Conservation (phyloP, 306 rosid species). For the Mimosa pudica region DNA sequence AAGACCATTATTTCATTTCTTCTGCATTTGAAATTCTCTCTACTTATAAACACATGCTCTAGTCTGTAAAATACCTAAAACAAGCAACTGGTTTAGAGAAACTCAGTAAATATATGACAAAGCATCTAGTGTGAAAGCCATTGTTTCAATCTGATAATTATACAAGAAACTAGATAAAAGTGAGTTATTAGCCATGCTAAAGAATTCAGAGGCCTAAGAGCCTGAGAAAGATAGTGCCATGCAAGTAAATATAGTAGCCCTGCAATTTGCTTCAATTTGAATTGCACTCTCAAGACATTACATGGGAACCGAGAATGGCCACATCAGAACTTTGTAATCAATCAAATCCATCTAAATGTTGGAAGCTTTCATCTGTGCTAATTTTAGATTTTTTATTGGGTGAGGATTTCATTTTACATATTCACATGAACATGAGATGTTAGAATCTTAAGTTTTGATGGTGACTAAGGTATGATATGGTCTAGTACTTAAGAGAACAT, state of each 20-base stretch:
- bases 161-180: slow-evolving; percentile 5
- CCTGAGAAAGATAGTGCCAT: not conserved
- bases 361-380: not conserved
- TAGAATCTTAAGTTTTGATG: too few relatives aligned
- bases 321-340: slow-evolving; percentile 7
- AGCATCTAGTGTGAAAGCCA: slow-evolving; percentile 14
- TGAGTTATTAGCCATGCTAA: slow-evolving; percentile 5
- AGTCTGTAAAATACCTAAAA: not conserved
- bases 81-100: not conserved
- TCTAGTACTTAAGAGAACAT: too few relatives aligned
- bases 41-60: not conserved
- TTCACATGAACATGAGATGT: not conserved
- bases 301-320: slow-evolving; percentile 1
- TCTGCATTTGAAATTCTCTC: not conserved
- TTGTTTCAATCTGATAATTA: slow-evolving; percentile 6
- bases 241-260: not conserved
- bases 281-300: not conserved
- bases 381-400: not conserved
- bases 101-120: not conserved
- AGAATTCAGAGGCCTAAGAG: slow-evolving; percentile 20
- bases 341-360: slow-evolving; percentile 3
- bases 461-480: too few relatives aligned
- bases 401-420: not conserved
- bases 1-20: slow-evolving; percentile 7
- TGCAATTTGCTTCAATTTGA: not conserved